Evolutionary conservation across 2,329 filamentous ascomycete genomes (phyloP).

Genomic region (Cadophora malorum): DNA sequence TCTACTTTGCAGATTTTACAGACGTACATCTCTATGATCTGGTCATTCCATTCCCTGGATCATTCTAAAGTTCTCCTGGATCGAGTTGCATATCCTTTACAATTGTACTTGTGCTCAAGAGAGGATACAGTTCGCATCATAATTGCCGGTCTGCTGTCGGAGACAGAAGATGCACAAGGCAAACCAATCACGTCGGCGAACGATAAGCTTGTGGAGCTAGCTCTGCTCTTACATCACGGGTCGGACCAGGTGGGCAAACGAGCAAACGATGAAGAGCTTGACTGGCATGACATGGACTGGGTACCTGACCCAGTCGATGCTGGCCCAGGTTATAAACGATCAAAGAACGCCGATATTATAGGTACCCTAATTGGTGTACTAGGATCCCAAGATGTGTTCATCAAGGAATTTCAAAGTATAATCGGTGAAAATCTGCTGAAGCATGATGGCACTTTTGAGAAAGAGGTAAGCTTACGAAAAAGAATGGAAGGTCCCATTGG

Average conservation of each 20-base stretch:
- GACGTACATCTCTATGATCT: constrained; percentile 81
- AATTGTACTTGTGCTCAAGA: constrained; percentile 76
- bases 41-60: constrained; percentile 76
- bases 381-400: constrained; percentile 88
- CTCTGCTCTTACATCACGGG: constrained; percentile 59
- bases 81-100: constrained; percentile 74
- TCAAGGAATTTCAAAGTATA: constrained; percentile 90
- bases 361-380: constrained; percentile 88
- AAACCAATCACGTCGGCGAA: constrained; percentile 47
- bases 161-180: constrained; percentile 54
- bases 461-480: constrained; percentile 57
- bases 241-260: constrained; percentile 57
- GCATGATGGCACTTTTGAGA: constrained; percentile 72
- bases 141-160: constrained; percentile 74
- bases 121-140: constrained; percentile 82
- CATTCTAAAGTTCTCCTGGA: constrained; percentile 79
- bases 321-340: constrained; percentile 87
- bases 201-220: constrained; percentile 69
- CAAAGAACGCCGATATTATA: constrained; percentile 88
- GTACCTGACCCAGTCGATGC: constrained; percentile 92
- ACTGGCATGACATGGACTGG: constrained; percentile 95
- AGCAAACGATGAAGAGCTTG: constrained; percentile 72
- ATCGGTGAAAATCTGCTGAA: constrained; percentile 81
- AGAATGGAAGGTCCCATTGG: background rate
- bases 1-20: constrained; percentile 79